These are phyloP conservation scores for Alisma plantagoaquatica DNA, from an alignment of 106 monocot genomes.

Conservation along the genomic window DNA sequence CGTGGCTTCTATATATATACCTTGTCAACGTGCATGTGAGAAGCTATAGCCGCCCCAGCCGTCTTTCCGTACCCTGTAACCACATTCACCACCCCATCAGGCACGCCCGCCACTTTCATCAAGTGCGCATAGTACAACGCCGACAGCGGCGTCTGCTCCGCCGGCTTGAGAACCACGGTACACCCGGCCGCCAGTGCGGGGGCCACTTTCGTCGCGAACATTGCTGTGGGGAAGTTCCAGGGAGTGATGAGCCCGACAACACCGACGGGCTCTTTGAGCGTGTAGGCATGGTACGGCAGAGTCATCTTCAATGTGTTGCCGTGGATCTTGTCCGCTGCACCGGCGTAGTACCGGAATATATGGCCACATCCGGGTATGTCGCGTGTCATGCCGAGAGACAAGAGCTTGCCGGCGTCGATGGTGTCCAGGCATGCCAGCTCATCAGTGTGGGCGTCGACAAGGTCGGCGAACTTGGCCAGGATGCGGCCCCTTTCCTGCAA, in stretches of 20 bases:
- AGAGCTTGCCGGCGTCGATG: constrained; percentile 26
- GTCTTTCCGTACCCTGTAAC: constrained; percentile 46
- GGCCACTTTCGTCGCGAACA: constrained; percentile 53
- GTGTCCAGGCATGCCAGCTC: constrained; percentile 24
- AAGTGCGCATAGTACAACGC: constrained; percentile 52
- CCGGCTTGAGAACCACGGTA: constrained; percentile 65
- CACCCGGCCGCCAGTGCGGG: constrained; percentile 70
- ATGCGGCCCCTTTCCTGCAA: constrained; percentile 34
- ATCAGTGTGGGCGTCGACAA: constrained; percentile 23
- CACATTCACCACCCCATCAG: constrained; percentile 69
- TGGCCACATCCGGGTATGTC: constrained; percentile 7
- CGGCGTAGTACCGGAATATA: constrained; percentile 26
- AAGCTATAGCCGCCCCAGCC: constrained; percentile 46
- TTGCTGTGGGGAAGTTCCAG: constrained; percentile 51
- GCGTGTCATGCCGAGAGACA: not conserved
- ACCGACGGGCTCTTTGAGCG: constrained; percentile 55
- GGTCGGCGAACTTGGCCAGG: constrained; percentile 25
- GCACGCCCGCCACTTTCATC: constrained; percentile 67
- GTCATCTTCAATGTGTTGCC: constrained; percentile 48
- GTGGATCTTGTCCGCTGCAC: constrained; percentile 68
- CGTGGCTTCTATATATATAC: too few relatives aligned
- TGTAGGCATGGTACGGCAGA: constrained; percentile 38
- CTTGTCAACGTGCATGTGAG: constrained; percentile 77
- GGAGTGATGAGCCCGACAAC: constrained; percentile 60
- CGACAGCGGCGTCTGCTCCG: constrained; percentile 63